These are phyloP conservation scores for Linnemannia zychae DNA, from an alignment of 192 early-diverging fungal genomes.

Conservation along the genomic window DNA sequence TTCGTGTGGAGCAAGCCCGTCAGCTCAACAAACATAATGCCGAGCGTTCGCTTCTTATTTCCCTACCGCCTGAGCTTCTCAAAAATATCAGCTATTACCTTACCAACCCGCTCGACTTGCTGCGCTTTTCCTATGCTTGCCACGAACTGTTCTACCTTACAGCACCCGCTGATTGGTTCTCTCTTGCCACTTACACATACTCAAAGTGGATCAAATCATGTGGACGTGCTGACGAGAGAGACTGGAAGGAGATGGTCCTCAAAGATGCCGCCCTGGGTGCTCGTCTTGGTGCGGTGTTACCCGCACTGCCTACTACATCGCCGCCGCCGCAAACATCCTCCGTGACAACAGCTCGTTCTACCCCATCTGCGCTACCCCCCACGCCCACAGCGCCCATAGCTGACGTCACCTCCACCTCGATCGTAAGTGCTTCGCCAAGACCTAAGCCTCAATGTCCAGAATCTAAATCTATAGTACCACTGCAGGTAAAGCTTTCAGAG, in stretches of 20 bases:
- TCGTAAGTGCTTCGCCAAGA: no score
- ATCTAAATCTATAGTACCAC: no score
- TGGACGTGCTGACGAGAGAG: background rate
- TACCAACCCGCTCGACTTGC: background rate
- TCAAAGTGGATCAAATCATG: background rate
- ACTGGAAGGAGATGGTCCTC: slow-evolving; percentile 19
- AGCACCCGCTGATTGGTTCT: slow-evolving; percentile 8
- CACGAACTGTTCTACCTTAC: background rate
- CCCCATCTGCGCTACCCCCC: background rate
- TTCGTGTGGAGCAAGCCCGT: no score
- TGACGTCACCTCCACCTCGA: background rate
- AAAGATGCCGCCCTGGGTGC: background rate
- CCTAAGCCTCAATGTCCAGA: no score
- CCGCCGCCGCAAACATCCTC: background rate
- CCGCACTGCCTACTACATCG: background rate
- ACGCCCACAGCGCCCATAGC: background rate
- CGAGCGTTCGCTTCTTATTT: no score
- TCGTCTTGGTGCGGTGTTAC: background rate
- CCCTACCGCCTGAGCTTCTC: slow-evolving; percentile 8
- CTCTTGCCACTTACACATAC: background rate
- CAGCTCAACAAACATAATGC: no score
- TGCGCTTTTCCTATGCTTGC: background rate
- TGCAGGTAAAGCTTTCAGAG: slow-evolving; percentile 2
- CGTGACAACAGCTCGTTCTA: background rate
- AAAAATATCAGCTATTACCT: background rate